These are phyloP conservation scores for Plantago coronopus DNA, from an alignment of 305 asterid genomes.

Conservation along the genomic window DNA sequence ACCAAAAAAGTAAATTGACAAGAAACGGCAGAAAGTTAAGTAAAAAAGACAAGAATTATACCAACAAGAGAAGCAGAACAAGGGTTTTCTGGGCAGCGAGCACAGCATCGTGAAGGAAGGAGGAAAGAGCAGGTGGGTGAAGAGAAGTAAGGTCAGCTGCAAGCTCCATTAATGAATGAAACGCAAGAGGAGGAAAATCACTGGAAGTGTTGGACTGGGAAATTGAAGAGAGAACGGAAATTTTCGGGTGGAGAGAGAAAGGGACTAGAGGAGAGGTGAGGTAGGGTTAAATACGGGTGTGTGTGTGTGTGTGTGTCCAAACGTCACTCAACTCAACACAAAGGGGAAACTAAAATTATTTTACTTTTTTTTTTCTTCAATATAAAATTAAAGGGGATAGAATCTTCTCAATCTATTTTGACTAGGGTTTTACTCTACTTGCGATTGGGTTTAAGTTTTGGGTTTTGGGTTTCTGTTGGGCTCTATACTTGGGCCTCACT, in stretches of 20 bases:
- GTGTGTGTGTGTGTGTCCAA: constrained; percentile 11
- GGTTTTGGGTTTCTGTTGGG: too few species aligned
- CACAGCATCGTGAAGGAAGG: constrained; percentile 16
- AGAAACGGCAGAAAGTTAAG: neutral
- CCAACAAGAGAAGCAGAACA: constrained; percentile 21
- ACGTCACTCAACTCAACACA: neutral
- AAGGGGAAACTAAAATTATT: neutral
- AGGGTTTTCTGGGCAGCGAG: constrained; percentile 17
- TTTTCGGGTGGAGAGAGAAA: neutral
- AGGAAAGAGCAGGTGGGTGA: constrained; percentile 9
- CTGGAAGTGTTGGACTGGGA: too few species aligned
- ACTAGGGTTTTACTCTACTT: constrained; percentile 4
- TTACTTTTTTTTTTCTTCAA: too few species aligned
- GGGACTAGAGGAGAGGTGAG: neutral
- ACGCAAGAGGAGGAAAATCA: neutral
- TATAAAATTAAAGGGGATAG: too few species aligned
- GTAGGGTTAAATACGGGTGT: constrained; percentile 6
- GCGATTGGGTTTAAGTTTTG: too few species aligned
- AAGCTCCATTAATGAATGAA: constrained; percentile 22
- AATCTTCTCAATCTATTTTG: too few species aligned
- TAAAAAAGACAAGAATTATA: neutral
- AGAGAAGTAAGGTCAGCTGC: neutral
- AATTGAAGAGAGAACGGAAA: neutral
- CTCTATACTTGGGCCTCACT: too few species aligned
- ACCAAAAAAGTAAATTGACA: neutral